Percentiles rank a stretch among this genome's conserved stretches.
phyloP scores from a whole-genome alignment of 495 filamentous ascomycete species.

The Penicillium tannophilum region DNA sequence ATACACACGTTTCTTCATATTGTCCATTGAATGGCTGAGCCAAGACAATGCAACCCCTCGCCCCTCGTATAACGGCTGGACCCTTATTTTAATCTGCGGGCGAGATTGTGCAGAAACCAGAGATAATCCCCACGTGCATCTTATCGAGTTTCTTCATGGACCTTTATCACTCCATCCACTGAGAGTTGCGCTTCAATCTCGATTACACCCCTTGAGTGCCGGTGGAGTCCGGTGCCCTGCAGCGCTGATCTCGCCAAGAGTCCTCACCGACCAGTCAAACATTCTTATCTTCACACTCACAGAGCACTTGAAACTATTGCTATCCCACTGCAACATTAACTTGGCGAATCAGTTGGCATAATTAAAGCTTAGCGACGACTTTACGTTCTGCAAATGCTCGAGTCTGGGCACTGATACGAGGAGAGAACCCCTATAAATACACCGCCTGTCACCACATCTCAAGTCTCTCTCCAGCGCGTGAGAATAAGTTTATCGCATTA shows the following conservation, averaged over 20 bases:
- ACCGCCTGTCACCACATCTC: neutral
- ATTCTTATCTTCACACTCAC: neutral
- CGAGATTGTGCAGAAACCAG: constrained; percentile 1
- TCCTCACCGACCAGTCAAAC: neutral
- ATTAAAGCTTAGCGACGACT: neutral
- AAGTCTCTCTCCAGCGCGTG: neutral
- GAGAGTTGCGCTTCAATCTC: neutral
- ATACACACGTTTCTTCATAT: neutral
- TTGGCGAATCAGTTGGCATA: neutral
- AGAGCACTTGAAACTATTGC: neutral
- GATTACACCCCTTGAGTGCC: neutral
- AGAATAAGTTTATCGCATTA: neutral
- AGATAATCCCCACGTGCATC: neutral
- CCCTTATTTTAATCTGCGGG: neutral
- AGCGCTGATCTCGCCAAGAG: neutral
- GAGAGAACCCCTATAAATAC: neutral
- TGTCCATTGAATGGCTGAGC: neutral
- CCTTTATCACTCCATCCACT: neutral
- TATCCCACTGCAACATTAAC: neutral
- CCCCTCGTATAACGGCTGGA: neutral
- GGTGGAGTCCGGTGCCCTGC: neutral
- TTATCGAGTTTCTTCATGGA: neutral
- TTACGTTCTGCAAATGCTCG: neutral
- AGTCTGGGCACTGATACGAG: neutral
- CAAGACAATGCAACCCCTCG: neutral